These are phyloP conservation scores for Trichoderma sp. DNA, from an alignment of 2,329 filamentous ascomycete genomes.

Conservation along the genomic window DNA sequence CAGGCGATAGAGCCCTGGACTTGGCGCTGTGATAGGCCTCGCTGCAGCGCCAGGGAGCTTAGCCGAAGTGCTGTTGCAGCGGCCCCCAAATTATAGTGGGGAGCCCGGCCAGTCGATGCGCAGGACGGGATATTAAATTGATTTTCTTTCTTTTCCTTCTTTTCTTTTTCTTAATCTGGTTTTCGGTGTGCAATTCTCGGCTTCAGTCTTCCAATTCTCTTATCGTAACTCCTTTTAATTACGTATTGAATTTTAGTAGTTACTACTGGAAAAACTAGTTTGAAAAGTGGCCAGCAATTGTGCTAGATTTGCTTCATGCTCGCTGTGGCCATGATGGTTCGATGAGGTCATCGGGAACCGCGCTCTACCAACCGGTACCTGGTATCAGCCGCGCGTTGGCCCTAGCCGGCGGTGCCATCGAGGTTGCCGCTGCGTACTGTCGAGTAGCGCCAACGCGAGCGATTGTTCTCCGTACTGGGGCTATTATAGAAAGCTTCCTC, in stretches of 20 bases:
- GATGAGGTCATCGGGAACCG: slow-evolving; percentile 1
- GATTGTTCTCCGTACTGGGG: not conserved
- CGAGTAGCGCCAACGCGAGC: not conserved
- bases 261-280: not conserved
- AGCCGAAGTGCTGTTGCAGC: not conserved
- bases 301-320: not conserved
- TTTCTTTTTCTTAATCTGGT: not conserved
- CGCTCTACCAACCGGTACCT: not conserved
- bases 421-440: not conserved
- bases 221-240: not conserved
- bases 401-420: not conserved
- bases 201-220: not conserved
- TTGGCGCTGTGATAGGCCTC: not conserved
- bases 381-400: not conserved
- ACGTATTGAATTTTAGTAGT: not conserved
- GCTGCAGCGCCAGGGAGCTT: not conserved
- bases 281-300: not conserved
- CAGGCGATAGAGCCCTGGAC: not conserved
- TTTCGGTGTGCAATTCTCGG: not conserved
- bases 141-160: not conserved
- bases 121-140: not conserved
- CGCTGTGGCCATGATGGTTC: not conserved
- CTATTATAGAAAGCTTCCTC: not conserved
- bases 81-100: slow-evolving; percentile 1
- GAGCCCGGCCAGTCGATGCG: not conserved